Base-by-base conservation (phyloP, 805 yeast species). In the Kuraishia floccosa region DNA sequence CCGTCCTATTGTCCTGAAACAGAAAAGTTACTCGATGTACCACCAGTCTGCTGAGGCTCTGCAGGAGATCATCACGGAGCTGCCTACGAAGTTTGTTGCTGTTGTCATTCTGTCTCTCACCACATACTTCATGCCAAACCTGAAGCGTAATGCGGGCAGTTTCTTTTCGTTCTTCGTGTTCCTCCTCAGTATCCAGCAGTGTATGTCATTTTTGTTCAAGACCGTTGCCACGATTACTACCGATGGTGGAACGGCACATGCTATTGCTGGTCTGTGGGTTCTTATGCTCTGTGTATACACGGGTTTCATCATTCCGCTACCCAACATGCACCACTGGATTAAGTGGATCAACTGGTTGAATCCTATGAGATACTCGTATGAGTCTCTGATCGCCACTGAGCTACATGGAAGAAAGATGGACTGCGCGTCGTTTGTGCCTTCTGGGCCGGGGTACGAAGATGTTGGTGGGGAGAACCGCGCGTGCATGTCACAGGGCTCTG, bases 1-100 rank as follows among this genome's bases (percentile, higher is more conserved):
- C 34, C 70, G 80, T 55, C 72, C 78, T 18, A 72, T 76, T 41
- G 60, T 74, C 35, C 73, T 70, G 41, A 76, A 76, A 46, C 85
- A 76, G 44, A 68, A 68, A 43, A 64, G 75, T 17, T 76, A 71
- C 41, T 70, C 77, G 11, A 56, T 76, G 55, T 74, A 70, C 47
- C 68, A 75, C 37, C 73, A 76, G 12, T 65, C 82, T 15, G 79
- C 80, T 17, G 82, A 76, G 50, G 68, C 77, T 7, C 39, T 76
- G 27, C 71, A 78, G 7, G 63, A 63, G 36, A 65, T 70, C 39
- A 45, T 76, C 22, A 63, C 76, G 27, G 75, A 71, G 43, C 47
- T 73, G 30, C 83, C 82, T 3, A 58, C 67, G 26, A 72, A 74
- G 42, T 52, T 70, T 25, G 41, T 68, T 51, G 67, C 72, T 12